Conservation (phyloP, 106 monocot genomes). For the Hemerocallis citrina region DNA sequence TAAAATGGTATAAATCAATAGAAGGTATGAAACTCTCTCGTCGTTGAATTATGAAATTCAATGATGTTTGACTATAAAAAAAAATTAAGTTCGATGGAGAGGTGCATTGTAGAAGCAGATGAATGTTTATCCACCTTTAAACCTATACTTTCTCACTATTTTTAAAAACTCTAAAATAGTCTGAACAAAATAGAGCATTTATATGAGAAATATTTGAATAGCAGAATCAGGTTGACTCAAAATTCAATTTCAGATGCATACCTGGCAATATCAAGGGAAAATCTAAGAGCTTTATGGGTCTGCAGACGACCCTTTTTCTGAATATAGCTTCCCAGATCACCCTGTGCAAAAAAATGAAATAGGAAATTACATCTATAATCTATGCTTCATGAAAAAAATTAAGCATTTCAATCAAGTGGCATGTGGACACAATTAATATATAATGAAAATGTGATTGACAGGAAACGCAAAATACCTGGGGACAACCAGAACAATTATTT, state of each 20-base stretch:
- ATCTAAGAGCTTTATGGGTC: slow-evolving; percentile 62
- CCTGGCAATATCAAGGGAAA: slow-evolving; percentile 93
- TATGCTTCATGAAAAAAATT: neutral
- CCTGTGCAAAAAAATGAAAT: slow-evolving; percentile 40
- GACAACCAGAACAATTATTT: too few species aligned
- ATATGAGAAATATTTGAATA: too few species aligned
- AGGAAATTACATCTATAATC: neutral
- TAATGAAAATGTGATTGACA: neutral
- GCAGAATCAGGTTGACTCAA: neutral
- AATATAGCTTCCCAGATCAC: slow-evolving; percentile 76
- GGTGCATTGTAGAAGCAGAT: neutral
- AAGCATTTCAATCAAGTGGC: neutral
- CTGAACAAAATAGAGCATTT: neutral
- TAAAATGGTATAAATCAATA: too few species aligned
- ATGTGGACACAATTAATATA: too few species aligned
- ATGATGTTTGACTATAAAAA: neutral
- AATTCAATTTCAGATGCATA: slow-evolving; percentile 13
- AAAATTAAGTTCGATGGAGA: too few species aligned
- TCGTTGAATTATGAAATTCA: slow-evolving; percentile 1
- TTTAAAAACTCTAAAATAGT: neutral
- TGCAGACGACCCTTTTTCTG: slow-evolving; percentile 69
- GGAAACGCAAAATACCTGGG: neutral
- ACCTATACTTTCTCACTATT: neutral
- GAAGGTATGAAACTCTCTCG: too few species aligned
- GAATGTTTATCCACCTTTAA: neutral